Evolutionary conservation across 1,139 yeast genomes (phyloP), one percentile per base, ranked within the genome.

Genomic region (Pichia sp.): DNA sequence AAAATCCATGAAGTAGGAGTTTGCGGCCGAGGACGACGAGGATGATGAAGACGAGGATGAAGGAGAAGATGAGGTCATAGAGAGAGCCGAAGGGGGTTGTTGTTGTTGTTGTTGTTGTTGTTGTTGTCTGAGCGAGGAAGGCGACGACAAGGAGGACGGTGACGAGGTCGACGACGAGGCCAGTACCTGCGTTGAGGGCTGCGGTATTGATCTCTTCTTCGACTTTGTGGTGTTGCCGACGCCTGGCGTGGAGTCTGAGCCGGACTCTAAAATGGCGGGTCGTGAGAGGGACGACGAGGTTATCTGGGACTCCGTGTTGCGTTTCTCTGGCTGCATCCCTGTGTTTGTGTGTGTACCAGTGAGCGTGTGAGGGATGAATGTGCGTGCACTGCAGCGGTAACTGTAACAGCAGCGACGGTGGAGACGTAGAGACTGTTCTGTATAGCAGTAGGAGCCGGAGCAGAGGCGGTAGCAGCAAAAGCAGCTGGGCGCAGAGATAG

Each of bases 291-390:
- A 40, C 11, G 34, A 31, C 34, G 34, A 5, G 34, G 8, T 31
- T 31, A 11, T 8, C 34, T 36, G 40, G n/a, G 40, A 5, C 40
- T 15, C 40, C 40, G 15, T 36, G 16, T 3, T 31, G 46, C 19
- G 50, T 16, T 51, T 57, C 43, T 57, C 61, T 47, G 48, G 52
- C 51, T 57, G 58, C 40, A 54, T 49, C 48, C 57, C 58, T 40
- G 60, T 63, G 23, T 57, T 55, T 31, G 11, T 31, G 34, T 31
- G 34, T 31, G 34, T 31, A 19, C 3, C 23, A 19, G 23, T 19
- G 23, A 19, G 23, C 23, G 23, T 19, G 23, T 19, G 23, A 3
- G 23, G 23, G 23, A 19, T 19, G 23, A 3, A 19, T 19, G 23
- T 19, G 23, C 3, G 23, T 19, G 23, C 23, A 19, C 40, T 5